phyloP scores from a whole-genome alignment of 2,329 filamentous ascomycete species.

The Fusarium multiceps region DNA sequence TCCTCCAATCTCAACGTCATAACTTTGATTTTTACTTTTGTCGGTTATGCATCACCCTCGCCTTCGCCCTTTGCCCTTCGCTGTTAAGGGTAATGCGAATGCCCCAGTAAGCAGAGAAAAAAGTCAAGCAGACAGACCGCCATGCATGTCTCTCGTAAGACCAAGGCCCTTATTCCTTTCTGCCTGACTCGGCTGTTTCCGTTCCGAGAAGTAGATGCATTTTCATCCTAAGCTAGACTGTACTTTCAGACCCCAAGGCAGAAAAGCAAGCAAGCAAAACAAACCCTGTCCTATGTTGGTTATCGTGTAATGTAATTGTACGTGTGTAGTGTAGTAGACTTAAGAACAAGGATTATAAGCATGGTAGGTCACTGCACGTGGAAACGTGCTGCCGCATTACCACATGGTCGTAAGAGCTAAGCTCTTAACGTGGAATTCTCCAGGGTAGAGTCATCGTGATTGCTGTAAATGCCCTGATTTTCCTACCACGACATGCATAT shows the following conservation, averaged over 20 bases:
- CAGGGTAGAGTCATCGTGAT: not conserved
- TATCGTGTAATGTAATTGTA: not conserved
- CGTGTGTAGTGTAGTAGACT: not conserved
- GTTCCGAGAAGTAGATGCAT: constrained; percentile 18
- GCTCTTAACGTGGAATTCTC: not conserved
- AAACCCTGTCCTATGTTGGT: not conserved
- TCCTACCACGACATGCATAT: not conserved
- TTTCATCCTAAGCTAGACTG: not conserved
- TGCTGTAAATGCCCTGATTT: constrained; percentile 6
- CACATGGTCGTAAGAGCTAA: not conserved
- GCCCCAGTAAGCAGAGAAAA: not conserved
- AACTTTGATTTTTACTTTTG: constrained; percentile 24
- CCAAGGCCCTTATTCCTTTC: not conserved
- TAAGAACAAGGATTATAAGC: not conserved
- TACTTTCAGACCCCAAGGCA: not conserved
- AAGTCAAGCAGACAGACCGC: not conserved
- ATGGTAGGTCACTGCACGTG: constrained; percentile 10
- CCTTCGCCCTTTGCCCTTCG: constrained; percentile 7
- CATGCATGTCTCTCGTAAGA: constrained; percentile 11
- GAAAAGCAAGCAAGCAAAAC: not conserved
- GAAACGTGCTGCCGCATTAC: constrained; percentile 5
- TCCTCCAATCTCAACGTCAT: constrained; percentile 30
- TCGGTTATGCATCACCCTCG: not conserved
- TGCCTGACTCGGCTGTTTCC: constrained; percentile 25
- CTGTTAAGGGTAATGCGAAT: not conserved